These are phyloP conservation scores for Saitozyma sp. DNA, from an alignment of 768 basidiomycete species.

Conservation along the genomic window DNA sequence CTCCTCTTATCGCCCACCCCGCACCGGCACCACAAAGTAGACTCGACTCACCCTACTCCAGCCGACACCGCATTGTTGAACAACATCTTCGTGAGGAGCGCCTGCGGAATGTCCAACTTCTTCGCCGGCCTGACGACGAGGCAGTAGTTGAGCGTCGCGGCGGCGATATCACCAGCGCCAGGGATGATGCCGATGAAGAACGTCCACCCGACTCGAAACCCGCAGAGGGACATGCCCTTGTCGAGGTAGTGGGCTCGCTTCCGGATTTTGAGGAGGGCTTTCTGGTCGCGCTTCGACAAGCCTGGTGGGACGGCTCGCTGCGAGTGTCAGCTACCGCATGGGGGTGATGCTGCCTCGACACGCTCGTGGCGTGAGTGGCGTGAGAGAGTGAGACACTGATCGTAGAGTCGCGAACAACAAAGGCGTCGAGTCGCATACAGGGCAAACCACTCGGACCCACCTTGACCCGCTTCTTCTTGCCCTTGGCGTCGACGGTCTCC, in stretches of 20 bases:
- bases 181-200: conserved; percentile 56
- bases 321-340: neutral
- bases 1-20: no score
- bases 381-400: no score
- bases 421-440: neutral
- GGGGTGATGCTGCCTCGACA: no score
- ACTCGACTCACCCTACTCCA: conserved; percentile 57
- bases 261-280: conserved; percentile 72
- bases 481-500: conserved; percentile 60
- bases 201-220: conserved; percentile 70
- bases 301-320: conserved; percentile 71
- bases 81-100: conserved; percentile 73
- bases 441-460: conserved; percentile 53
- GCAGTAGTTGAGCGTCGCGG: conserved; percentile 59
- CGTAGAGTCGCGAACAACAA: neutral
- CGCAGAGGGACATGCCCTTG: conserved; percentile 76
- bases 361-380: no score
- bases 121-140: conserved; percentile 75
- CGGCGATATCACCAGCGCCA: conserved; percentile 46
- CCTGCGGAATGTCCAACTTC: conserved; percentile 67
- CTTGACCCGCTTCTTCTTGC: conserved; percentile 63
- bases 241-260: conserved; percentile 79
- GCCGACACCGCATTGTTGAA: conserved; percentile 70
- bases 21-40: no score
- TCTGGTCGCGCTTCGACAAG: conserved; percentile 70